Base-by-base conservation (phyloP, 2,329 filamentous ascomycete genomes). In the Aspergillus neotritici region DNA sequence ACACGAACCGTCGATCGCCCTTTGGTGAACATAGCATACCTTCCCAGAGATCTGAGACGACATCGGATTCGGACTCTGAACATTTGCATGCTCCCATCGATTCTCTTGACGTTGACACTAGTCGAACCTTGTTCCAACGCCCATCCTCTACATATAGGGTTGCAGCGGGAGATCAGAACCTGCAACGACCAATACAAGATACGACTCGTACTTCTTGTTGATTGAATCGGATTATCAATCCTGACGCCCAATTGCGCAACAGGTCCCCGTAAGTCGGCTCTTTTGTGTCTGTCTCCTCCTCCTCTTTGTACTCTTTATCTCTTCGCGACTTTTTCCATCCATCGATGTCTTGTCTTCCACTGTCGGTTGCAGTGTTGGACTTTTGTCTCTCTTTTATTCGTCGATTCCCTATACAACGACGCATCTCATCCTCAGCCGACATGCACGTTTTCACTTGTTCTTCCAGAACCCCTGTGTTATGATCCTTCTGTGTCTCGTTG, bases 191-290 rank as follows among this genome's bases (percentile, higher is more conserved):
- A 43, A 52, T 54, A 44, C 50, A 48, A 47, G 41, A 48, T 50
- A 57, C 46, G 36, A 41, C 25, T 44, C 47, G 44, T 32, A 13
- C 34, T 33, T 31, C 34, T 33, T 31, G 28, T 15, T 35, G 36
- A 35, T 34, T 34, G 15, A 31, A 25, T 36, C 28, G 38, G 41
- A 40, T 30, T 25, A 33, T 37, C 42, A 30, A 16, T 31, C 25
- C 21, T 25, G 21, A 5, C 21, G 15, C 38, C 31, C 15, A 42
- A 30, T 31, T 25, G 25, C 34, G 21, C 52, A 55, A 52, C 37
- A 33, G 44, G 54, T 55, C 49, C 45, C 49, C 50, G 55, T 56
- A 44, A 48, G 50, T 53, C 48, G 41, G 50, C 46, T 39, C 21
- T 14, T 36, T 46, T 46, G 38, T 44, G 46, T 43, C 37, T 45